Conservation (phyloP, 441 rosid species). For the Pelargonium exstipulatum region DNA sequence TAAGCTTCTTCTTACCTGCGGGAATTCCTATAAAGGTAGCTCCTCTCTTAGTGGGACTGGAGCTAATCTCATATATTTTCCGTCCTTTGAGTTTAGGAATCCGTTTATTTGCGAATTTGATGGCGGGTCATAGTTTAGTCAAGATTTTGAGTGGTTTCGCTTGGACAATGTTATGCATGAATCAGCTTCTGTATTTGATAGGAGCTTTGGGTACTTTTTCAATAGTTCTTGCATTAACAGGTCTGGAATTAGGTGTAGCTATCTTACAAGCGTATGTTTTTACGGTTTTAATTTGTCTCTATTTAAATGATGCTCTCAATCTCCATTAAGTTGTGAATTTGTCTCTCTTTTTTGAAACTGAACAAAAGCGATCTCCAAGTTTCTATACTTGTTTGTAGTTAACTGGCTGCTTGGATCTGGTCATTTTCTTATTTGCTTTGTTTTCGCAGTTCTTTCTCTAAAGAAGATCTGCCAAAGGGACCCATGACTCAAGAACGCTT, state of each 20-base stretch:
- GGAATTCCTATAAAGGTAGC: too few relatives aligned
- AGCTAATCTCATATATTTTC: neutral
- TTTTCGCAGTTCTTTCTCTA: too few relatives aligned
- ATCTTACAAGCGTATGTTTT: constrained; percentile 18
- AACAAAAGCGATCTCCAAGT: too few relatives aligned
- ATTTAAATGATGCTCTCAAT: constrained; percentile 2
- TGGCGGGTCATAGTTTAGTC: neutral
- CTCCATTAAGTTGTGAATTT: neutral
- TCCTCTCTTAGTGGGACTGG: too few relatives aligned
- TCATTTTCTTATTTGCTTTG: too few relatives aligned
- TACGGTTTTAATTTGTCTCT: constrained; percentile 12
- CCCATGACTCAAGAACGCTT: too few relatives aligned
- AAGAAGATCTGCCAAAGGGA: too few relatives aligned
- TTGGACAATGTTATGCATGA: neutral
- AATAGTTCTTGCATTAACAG: constrained; percentile 1
- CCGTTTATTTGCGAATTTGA: neutral
- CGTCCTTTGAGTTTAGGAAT: neutral
- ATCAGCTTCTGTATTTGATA: neutral
- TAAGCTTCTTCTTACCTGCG: too few relatives aligned
- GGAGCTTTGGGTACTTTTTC: neutral
- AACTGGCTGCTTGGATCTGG: too few relatives aligned
- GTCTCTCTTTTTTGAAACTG: too few relatives aligned
- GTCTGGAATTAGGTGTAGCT: constrained; percentile 10
- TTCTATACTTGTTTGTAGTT: too few relatives aligned
- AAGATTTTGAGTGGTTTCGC: neutral